phyloP scores from a whole-genome alignment of 768 basidiomycete genomes.

The Pisolithus sp. region DNA sequence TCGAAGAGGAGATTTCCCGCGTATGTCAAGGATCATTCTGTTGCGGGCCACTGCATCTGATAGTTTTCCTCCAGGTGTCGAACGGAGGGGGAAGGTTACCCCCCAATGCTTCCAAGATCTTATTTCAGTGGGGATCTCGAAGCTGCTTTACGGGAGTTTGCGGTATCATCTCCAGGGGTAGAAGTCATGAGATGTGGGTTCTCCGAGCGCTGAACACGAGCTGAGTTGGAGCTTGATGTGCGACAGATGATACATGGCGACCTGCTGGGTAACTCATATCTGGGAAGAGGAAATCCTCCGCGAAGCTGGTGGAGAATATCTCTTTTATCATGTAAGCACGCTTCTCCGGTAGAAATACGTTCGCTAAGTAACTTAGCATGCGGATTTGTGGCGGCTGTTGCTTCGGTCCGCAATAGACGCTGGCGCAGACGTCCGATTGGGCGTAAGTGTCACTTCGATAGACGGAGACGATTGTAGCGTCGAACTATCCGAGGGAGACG shows the following conservation, averaged over 20 bases:
- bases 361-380: conserved; percentile 33
- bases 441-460: conserved; percentile 33
- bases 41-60: neutral
- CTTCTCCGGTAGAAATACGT: neutral
- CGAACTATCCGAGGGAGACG: conserved; percentile 36
- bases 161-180: conserved; percentile 16
- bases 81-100: conserved; percentile 42
- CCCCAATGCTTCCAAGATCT: conserved; percentile 52
- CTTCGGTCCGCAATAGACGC: conserved; percentile 39
- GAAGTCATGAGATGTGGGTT: conserved; percentile 24
- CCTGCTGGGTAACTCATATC: conserved; percentile 36
- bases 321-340: conserved; percentile 40
- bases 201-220: neutral
- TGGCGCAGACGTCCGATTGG: conserved; percentile 43
- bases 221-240: conserved; percentile 5
- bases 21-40: conserved; percentile 16
- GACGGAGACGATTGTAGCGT: conserved; percentile 30
- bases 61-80: conserved; percentile 20
- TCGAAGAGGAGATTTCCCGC: conserved; percentile 32
- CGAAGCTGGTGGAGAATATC: conserved; percentile 45
- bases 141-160: conserved; percentile 34
- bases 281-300: conserved; percentile 43
- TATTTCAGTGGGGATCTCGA: conserved; percentile 52
- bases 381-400: conserved; percentile 44
- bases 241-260: conserved; percentile 39